phyloP scores from a whole-genome alignment of 129 eudicot species.

The sunflower (Helianthus annuus) region DNA sequence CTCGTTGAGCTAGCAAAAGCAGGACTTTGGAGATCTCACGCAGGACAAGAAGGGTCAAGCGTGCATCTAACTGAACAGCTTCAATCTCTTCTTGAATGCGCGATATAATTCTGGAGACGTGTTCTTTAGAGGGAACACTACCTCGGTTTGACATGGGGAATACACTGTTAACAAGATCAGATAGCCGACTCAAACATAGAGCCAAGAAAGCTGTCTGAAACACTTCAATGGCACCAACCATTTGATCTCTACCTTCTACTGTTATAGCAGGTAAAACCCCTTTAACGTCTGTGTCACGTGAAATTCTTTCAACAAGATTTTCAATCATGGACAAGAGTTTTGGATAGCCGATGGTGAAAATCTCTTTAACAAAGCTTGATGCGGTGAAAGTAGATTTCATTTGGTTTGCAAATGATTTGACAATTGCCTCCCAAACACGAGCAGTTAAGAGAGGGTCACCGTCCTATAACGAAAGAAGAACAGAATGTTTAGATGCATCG shows the following conservation, averaged over 20 bases:
- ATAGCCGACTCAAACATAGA: constrained; percentile 69
- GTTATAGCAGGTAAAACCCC: constrained; percentile 90
- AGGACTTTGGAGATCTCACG: constrained; percentile 86
- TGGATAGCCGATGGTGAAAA: constrained; percentile 82
- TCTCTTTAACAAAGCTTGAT: constrained; percentile 88
- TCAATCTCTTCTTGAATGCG: constrained; percentile 92
- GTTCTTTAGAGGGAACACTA: constrained; percentile 83
- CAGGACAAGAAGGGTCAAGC: constrained; percentile 81
- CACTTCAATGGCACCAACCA: constrained; percentile 70
- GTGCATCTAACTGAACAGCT: constrained; percentile 81
- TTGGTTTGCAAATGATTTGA: constrained; percentile 82
- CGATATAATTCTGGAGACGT: constrained; percentile 68
- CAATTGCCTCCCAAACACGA: constrained; percentile 95
- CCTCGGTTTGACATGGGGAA: constrained; percentile 92
- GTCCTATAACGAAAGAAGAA: constrained; percentile 53
- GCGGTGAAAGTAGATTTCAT: constrained; percentile 91
- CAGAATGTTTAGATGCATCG: constrained; percentile 5
- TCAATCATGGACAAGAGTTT: constrained; percentile 78
- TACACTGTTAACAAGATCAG: constrained; percentile 80
- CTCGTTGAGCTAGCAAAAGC: constrained; percentile 80
- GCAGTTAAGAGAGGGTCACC: constrained; percentile 80
- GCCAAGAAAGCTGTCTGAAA: constrained; percentile 80
- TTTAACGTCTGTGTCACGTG: constrained; percentile 92
- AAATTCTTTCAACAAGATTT: constrained; percentile 84
- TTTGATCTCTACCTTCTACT: constrained; percentile 76